Evolutionary conservation across 352 stramenopile species (phyloP).

Genomic region (Phytophthora melonis): DNA sequence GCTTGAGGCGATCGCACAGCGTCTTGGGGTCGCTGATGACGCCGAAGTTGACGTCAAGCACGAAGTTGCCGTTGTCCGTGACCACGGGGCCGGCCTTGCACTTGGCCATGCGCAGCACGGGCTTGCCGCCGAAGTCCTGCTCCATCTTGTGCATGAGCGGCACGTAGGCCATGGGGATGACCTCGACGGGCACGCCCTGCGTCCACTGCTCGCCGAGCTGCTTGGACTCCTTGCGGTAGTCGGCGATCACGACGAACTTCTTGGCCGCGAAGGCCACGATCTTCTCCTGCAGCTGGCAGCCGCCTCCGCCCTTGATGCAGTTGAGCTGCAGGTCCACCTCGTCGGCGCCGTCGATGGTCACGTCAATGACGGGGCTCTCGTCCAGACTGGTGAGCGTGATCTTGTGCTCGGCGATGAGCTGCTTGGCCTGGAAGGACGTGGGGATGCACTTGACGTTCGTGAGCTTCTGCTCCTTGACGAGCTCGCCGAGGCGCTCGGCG

Average conservation of each 20-base stretch:
- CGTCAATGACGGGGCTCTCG: conserved; percentile 76
- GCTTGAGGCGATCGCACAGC: conserved; percentile 76
- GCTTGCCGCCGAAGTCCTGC: conserved; percentile 57
- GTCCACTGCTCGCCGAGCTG: conserved; percentile 90
- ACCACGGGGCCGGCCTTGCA: conserved; percentile 96
- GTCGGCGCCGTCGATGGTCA: conserved; percentile 99
- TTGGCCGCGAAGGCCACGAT: conserved; percentile 95
- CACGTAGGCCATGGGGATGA: conserved; percentile 98
- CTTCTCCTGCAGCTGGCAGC: conserved; percentile 95
- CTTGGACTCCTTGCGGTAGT: conserved; percentile 93
- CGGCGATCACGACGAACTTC: conserved; percentile 98
- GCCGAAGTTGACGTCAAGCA: conserved; percentile 91
- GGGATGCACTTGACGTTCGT: no score
- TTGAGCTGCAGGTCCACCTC: conserved; percentile 98
- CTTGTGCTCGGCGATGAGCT: conserved; percentile 41
- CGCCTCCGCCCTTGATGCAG: conserved; percentile 98
- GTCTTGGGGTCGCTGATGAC: conserved; percentile 71
- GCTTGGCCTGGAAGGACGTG: conserved; percentile 92
- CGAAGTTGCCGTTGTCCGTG: conserved; percentile 97
- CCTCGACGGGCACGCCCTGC: conserved; percentile 96
- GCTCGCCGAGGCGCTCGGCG: no score
- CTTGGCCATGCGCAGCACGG: conserved; percentile 87
- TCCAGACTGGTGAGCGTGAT: no score
- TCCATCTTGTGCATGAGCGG: conserved; percentile 88
- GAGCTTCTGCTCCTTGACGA: conserved; percentile 24